Base-by-base conservation (phyloP, 345 rosid species). In the Passiflora organensis region DNA sequence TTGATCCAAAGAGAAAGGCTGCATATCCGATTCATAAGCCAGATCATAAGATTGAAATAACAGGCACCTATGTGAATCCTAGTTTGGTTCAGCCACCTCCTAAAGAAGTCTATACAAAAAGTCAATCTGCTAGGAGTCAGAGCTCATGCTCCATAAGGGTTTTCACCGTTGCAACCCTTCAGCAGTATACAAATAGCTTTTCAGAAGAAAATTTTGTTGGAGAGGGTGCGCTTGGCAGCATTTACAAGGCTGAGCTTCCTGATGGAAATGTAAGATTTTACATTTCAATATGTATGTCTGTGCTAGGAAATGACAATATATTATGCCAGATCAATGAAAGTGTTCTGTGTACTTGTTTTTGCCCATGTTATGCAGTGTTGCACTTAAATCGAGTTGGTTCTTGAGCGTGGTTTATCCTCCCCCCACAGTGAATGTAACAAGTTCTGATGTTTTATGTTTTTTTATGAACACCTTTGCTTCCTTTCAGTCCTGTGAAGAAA, bases 161-260 rank as follows among this genome's bases (percentile, higher is more conserved):
- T 59, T 86, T 86, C 72, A 73, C 82, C 43, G 66, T 89, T 56
- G 91, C 94, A 16, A 75, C 86, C 8, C 96, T 93, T 69, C 99
- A 93, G 80, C 87, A 84, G 60, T 80, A 73, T 67, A 83, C 99
- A 38, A 66, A 80, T 39, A 79, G 87, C 63, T 93, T 89, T 53
- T 74, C 88, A 18, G 86, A 83, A 51, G 91, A 81, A 59, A 85
- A 78, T 60, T 73, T 84, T 47, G 61, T 93, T 37, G 97, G 99
- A 38, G 80, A 86, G 75, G 99, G 94, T 61, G 62, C 71, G 19
- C 76, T 89, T 32, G 89, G 95, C 36, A 75, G 82, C 56, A 83
- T 83, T 32, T 93, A 86, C 60, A 77, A 59, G 77, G 96, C 87
- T 1, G 85, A 77, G 76, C 82, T 89, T 70, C 95, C 89, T 14